Evolutionary conservation across 2,329 filamentous ascomycete species (phyloP).

Genomic region (Arthroderma sp.): DNA sequence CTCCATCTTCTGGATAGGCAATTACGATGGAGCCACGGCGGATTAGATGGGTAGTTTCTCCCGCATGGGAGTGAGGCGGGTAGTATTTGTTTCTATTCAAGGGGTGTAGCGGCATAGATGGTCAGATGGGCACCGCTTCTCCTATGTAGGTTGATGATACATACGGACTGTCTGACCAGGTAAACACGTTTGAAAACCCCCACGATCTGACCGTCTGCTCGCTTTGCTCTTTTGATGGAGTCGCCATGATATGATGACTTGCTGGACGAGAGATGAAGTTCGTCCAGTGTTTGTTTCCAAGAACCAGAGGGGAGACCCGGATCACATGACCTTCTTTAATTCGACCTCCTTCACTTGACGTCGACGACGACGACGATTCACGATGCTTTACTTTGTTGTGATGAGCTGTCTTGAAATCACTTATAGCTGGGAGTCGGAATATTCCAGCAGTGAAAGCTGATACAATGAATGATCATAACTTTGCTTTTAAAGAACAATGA

Average conservation of each 20-base stretch:
- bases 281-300: no score
- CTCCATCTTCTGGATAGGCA: conserved; percentile 40
- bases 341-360: no score
- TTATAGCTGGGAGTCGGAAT: no score
- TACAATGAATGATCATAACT: no score
- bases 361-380: no score
- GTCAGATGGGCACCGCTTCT: background rate
- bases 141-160: background rate
- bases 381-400: no score
- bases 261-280: no score
- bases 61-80: conserved; percentile 43
- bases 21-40: conserved; percentile 44
- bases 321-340: no score
- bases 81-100: conserved; percentile 43
- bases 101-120: background rate
- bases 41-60: conserved; percentile 48
- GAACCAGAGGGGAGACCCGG: no score
- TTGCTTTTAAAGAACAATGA: no score
- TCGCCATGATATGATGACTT: background rate
- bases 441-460: no score
- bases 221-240: conserved; percentile 28
- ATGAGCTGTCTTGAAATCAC: no score
- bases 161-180: conserved; percentile 41
- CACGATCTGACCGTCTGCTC: conserved; percentile 43
- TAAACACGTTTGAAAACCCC: conserved; percentile 49